phyloP scores from a whole-genome alignment of 805 yeast genomes.

The Wickerhamomyces silvicola region DNA sequence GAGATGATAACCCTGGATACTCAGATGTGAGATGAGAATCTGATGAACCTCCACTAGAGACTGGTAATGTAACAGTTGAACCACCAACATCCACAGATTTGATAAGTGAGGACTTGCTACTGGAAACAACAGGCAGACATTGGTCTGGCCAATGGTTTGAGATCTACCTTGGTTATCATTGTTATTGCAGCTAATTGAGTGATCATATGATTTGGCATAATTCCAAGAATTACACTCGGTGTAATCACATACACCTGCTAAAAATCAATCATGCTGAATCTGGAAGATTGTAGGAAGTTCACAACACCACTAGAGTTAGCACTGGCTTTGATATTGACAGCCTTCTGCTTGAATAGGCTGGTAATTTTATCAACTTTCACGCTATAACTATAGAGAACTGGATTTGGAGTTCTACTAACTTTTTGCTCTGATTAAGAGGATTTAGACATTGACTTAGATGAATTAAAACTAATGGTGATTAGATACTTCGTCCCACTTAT shows the following conservation, averaged over 20 bases:
- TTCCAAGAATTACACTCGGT: slow-evolving; percentile 15
- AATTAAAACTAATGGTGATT: too few species aligned
- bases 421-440: too few species aligned
- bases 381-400: too few species aligned
- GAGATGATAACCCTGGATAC: too few species aligned
- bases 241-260: slow-evolving; percentile 16
- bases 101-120: slow-evolving; percentile 1
- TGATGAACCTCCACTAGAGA: background rate
- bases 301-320: slow-evolving; percentile 3
- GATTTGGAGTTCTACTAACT: too few species aligned
- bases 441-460: too few species aligned
- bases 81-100: background rate
- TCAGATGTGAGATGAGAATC: too few species aligned
- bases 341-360: too few species aligned
- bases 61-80: background rate
- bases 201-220: slow-evolving; percentile 17
- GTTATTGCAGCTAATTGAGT: slow-evolving; percentile 17
- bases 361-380: too few species aligned
- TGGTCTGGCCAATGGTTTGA: slow-evolving; percentile 18
- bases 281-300: slow-evolving; percentile 8
- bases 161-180: slow-evolving; percentile 15
- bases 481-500: too few species aligned
- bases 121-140: slow-evolving; percentile 12
- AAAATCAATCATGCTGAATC: slow-evolving; percentile 22
- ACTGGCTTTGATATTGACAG: background rate